A percentile compares a stretch with the other conserved stretches of the same genome.
These are phyloP conservation scores for Arbutus unedo DNA, from an alignment of 148 eudicot species.

Conservation along the genomic window DNA sequence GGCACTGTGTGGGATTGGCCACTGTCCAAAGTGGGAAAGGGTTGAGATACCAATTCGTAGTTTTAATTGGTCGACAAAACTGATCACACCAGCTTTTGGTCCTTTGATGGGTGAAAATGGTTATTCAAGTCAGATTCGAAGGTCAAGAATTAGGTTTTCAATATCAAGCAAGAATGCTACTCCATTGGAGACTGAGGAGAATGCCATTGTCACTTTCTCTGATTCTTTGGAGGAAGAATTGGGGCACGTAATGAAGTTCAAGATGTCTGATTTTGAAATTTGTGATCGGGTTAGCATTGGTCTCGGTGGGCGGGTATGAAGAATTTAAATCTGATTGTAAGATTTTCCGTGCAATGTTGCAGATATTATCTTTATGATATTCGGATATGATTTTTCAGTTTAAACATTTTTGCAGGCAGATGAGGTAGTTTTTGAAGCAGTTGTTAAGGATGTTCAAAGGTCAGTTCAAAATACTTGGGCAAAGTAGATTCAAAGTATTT, in stretches of 20 bases:
- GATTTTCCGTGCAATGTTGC: slow-evolving; percentile 10
- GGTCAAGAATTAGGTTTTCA: slow-evolving; percentile 34
- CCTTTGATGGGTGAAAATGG: slow-evolving; percentile 14
- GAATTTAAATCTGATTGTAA: slow-evolving; percentile 5
- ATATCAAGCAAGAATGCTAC: slow-evolving; percentile 35
- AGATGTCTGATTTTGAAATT: slow-evolving; percentile 68
- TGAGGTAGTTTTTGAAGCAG: slow-evolving; percentile 88
- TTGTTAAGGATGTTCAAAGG: slow-evolving; percentile 72
- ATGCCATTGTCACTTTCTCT: slow-evolving; percentile 27
- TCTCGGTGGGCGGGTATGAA: slow-evolving; percentile 75
- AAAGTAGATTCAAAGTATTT: background rate
- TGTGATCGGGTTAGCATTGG: slow-evolving; percentile 80
- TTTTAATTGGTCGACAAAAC: slow-evolving; percentile 42
- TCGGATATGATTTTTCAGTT: background rate
- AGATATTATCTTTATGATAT: background rate
- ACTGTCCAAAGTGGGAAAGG: slow-evolving; percentile 40
- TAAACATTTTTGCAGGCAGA: slow-evolving; percentile 54
- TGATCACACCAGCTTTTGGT: slow-evolving; percentile 24
- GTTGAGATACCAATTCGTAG: slow-evolving; percentile 35
- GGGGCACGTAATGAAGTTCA: slow-evolving; percentile 69
- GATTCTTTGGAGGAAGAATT: slow-evolving; percentile 55
- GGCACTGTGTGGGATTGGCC: slow-evolving; percentile 53
- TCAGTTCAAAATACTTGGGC: slow-evolving; percentile 24
- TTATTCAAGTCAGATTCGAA: slow-evolving; percentile 17
- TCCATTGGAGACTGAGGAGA: slow-evolving; percentile 41